Conservation (phyloP, 495 filamentous ascomycete species). For the Penicillium tannophilum region DNA sequence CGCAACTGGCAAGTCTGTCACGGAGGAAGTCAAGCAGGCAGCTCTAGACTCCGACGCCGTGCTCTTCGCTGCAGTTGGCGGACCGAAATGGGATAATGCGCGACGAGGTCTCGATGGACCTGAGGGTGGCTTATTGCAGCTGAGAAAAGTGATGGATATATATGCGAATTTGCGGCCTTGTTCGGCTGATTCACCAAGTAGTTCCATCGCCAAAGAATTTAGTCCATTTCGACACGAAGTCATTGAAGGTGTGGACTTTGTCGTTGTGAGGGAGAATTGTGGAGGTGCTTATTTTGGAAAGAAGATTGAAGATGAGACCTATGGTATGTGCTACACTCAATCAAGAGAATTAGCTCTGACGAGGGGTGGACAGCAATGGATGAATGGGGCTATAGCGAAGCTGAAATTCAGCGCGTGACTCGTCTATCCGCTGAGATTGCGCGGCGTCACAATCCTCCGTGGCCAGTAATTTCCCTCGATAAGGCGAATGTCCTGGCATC, state of each 20-base stretch:
- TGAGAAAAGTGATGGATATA: slow-evolving; percentile 51
- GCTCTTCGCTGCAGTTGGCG: slow-evolving; percentile 53
- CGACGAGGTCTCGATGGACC: slow-evolving; percentile 47
- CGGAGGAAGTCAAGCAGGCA: slow-evolving; percentile 46
- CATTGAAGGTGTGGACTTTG: slow-evolving; percentile 51
- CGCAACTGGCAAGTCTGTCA: slow-evolving; percentile 45
- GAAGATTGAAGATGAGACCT: slow-evolving; percentile 49
- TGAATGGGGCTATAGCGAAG: slow-evolving; percentile 49
- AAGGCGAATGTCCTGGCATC: slow-evolving; percentile 56
- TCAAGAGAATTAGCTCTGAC: background rate
- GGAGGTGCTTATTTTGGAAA: slow-evolving; percentile 56
- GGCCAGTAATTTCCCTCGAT: slow-evolving; percentile 49
- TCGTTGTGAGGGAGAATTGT: slow-evolving; percentile 54
- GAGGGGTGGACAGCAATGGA: slow-evolving; percentile 38
- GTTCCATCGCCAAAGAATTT: slow-evolving; percentile 39
- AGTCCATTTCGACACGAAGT: slow-evolving; percentile 49
- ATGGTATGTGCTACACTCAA: slow-evolving; percentile 28
- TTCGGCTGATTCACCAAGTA: slow-evolving; percentile 43
- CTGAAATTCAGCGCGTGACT: slow-evolving; percentile 51
- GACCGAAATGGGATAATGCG: slow-evolving; percentile 51
- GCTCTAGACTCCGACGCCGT: slow-evolving; percentile 47
- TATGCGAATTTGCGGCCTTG: slow-evolving; percentile 55
- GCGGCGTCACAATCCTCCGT: slow-evolving; percentile 44
- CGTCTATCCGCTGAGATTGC: slow-evolving; percentile 51
- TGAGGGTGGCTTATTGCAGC: slow-evolving; percentile 47